Conservation (phyloP, 176 grass and related monocot genomes). For the Cenchrus americanus region DNA sequence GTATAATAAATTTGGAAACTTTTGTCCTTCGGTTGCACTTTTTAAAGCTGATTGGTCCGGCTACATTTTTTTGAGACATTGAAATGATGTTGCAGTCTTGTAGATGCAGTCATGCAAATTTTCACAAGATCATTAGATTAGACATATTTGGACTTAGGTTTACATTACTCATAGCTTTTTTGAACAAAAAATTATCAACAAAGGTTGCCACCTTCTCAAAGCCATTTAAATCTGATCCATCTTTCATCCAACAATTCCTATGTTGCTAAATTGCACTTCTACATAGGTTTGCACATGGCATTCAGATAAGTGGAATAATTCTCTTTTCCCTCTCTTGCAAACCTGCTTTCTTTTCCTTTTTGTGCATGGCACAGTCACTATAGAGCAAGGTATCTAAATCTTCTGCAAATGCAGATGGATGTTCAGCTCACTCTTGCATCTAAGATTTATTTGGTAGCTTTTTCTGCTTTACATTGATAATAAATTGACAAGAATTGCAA, state of each 20-base stretch:
- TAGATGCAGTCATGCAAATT: background rate
- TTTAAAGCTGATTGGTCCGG: conserved; percentile 9
- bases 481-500: no score
- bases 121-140: conserved; percentile 4
- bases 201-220: background rate
- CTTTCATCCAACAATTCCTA: conserved; percentile 1
- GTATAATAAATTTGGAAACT: background rate
- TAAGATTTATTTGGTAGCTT: no score
- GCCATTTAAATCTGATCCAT: conserved; percentile 12
- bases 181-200: background rate
- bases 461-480: no score
- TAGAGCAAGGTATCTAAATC: no score
- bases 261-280: background rate
- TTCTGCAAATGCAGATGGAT: no score
- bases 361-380: no score
- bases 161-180: conserved; percentile 11
- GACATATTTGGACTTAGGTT: background rate
- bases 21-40: conserved; percentile 20
- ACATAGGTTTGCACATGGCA: background rate
- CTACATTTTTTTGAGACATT: background rate
- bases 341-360: background rate
- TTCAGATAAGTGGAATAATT: background rate
- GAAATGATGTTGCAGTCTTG: background rate
- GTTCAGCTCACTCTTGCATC: no score
- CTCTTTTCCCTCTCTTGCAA: background rate